These are phyloP conservation scores for Hyaloscypha bicolor DNA, from an alignment of 495 filamentous ascomycete species.

Conservation along the genomic window DNA sequence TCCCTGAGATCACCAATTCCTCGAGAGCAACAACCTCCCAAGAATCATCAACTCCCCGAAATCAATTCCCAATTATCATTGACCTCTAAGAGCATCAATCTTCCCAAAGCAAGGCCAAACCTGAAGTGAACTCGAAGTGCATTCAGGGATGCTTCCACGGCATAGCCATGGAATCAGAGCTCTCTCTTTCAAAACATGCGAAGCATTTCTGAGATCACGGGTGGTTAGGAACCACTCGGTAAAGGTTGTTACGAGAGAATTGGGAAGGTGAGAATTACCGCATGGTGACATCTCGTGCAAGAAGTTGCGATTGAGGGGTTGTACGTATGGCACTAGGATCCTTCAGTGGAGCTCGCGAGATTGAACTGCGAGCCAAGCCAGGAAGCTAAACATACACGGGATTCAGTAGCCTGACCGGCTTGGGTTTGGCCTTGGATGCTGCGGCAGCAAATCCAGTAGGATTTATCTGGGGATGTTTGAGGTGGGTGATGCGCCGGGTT, in stretches of 20 bases:
- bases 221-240: no score
- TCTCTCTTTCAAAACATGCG: not conserved
- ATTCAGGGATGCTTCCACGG: not conserved
- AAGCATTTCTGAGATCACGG: not conserved
- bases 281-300: not conserved
- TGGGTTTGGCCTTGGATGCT: not conserved
- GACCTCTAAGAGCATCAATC: no score
- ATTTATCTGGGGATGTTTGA: not conserved
- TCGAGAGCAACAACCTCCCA: no score
- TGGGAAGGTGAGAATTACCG: no score
- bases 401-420: not conserved
- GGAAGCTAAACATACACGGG: not conserved
- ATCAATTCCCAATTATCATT: no score
- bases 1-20: no score
- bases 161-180: not conserved
- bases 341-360: not conserved
- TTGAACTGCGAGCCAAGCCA: not conserved
- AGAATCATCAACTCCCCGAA: no score
- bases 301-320: not conserved
- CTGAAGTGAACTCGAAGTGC: no score
- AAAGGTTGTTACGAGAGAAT: no score
- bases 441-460: not conserved
- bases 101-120: no score
- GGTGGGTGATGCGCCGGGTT: not conserved
- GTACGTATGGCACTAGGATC: not conserved